These are phyloP conservation scores for Castanea sativa DNA, from an alignment of 306 rosid species.

Conservation along the genomic window DNA sequence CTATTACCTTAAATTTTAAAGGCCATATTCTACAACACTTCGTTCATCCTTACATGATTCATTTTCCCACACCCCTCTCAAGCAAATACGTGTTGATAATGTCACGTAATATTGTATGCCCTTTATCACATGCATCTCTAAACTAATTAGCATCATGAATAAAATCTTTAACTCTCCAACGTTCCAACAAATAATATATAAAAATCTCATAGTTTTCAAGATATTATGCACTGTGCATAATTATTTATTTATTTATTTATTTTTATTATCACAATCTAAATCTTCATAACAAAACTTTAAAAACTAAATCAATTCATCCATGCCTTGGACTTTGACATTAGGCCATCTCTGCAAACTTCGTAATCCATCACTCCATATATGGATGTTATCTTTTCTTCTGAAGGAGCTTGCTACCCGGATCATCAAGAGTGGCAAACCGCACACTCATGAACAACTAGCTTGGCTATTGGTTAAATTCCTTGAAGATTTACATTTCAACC, in stretches of 20 bases:
- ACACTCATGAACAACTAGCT: slow-evolving; percentile 16
- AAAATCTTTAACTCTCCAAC: slow-evolving; percentile 24
- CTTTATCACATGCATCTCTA: not conserved
- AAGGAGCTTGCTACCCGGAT: slow-evolving; percentile 22
- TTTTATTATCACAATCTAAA: not conserved
- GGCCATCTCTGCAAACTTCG: slow-evolving; percentile 15
- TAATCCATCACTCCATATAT: slow-evolving; percentile 20
- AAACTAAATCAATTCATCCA: not conserved
- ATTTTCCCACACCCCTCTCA: slow-evolving; percentile 1
- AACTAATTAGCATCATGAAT: not conserved
- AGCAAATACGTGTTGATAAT: slow-evolving; percentile 10
- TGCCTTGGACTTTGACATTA: not conserved
- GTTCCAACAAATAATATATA: slow-evolving; percentile 23
- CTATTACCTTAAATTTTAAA: not conserved
- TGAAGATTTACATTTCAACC: not conserved
- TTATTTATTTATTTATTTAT: not conserved
- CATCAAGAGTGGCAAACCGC: slow-evolving; percentile 31
- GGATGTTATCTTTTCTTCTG: not conserved
- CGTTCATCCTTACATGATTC: slow-evolving; percentile 24
- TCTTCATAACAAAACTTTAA: not conserved
- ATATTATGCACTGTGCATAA: slow-evolving; percentile 11
- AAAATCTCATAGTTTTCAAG: slow-evolving; percentile 17
- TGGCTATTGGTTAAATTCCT: slow-evolving; percentile 13
- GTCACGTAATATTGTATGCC: not conserved
- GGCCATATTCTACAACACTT: slow-evolving; percentile 22